A percentile compares a stretch with the other conserved stretches of the same genome.
phyloP scores from a whole-genome alignment of 495 filamentous ascomycete genomes.

The Elaphomyces granulatus region DNA sequence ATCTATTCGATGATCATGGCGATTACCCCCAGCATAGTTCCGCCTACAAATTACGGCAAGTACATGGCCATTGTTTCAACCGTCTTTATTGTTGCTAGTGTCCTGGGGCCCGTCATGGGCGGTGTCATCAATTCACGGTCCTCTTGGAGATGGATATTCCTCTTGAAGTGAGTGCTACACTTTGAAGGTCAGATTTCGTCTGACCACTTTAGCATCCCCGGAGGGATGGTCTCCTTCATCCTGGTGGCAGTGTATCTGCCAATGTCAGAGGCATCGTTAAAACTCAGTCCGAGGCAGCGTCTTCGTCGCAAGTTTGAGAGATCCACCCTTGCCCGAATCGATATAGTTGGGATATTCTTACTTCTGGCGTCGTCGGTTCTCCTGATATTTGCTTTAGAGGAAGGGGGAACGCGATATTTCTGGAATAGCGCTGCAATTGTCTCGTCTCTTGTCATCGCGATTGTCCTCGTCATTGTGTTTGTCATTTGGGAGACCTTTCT shows the following conservation, averaged over 20 bases:
- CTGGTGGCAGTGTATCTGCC: neutral
- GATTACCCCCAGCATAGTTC: conserved; percentile 35
- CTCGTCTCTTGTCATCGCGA: conserved; percentile 27
- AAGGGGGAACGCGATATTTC: conserved; percentile 34
- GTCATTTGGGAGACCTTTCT: conserved; percentile 28
- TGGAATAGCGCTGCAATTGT: conserved; percentile 28
- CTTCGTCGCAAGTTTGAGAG: conserved; percentile 1
- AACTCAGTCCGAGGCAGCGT: neutral
- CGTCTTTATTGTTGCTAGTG: conserved; percentile 9
- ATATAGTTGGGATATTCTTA: conserved; percentile 42
- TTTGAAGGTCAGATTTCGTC: neutral
- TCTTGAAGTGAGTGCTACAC: conserved; percentile 1
- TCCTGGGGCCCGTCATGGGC: conserved; percentile 26
- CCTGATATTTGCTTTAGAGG: conserved; percentile 42
- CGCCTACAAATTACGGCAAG: conserved; percentile 21
- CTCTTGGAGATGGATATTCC: conserved; percentile 24
- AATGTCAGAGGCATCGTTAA: neutral
- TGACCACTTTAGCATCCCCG: neutral
- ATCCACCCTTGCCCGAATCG: conserved; percentile 22
- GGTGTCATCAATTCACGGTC: conserved; percentile 23
- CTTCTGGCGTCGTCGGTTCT: conserved; percentile 40
- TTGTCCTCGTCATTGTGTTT: conserved; percentile 19
- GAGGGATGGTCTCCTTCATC: neutral
- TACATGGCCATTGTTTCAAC: conserved; percentile 28
- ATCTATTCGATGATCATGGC: conserved; percentile 40